Conservation (phyloP, 345 rosid genomes). For the Cardamine chenopodiifolia region DNA sequence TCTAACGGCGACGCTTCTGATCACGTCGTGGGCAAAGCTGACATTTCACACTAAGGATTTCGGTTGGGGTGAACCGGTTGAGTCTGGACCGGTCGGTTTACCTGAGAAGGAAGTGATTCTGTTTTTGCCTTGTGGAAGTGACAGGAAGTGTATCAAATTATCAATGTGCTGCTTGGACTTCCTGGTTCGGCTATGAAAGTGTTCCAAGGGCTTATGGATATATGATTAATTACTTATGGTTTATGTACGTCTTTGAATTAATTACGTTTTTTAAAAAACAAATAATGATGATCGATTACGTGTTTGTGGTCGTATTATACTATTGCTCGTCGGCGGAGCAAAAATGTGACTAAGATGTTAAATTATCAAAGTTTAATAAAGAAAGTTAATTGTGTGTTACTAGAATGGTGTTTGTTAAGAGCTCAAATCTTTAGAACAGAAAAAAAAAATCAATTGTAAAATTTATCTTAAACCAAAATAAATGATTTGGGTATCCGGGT, state of each 20-base stretch:
- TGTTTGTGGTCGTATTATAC: constrained; percentile 16
- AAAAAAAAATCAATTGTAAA: too few relatives aligned
- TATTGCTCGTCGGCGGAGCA: constrained; percentile 17
- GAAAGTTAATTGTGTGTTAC: constrained; percentile 11
- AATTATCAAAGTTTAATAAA: constrained; percentile 12
- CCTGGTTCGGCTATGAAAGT: constrained; percentile 76
- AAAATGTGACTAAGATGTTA: constrained; percentile 29
- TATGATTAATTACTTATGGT: constrained; percentile 28
- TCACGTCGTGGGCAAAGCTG: constrained; percentile 86
- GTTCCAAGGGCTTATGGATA: constrained; percentile 62
- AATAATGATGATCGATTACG: constrained; percentile 24
- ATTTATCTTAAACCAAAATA: neutral
- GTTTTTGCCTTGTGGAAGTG: constrained; percentile 67
- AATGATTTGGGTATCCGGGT: neutral
- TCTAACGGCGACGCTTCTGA: constrained; percentile 66
- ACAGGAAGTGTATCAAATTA: constrained; percentile 64
- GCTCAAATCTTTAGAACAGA: neutral
- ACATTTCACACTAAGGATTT: constrained; percentile 80
- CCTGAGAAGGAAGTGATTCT: constrained; percentile 87
- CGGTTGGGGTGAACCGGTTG: constrained; percentile 84
- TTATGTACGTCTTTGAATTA: constrained; percentile 11
- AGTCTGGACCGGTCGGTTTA: constrained; percentile 80
- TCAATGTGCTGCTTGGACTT: constrained; percentile 75
- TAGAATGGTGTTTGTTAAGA: neutral
- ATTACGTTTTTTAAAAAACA: neutral